These are phyloP conservation scores for Aegilops tauschii DNA, from an alignment of 176 grass and related monocot species.

Conservation along the genomic window DNA sequence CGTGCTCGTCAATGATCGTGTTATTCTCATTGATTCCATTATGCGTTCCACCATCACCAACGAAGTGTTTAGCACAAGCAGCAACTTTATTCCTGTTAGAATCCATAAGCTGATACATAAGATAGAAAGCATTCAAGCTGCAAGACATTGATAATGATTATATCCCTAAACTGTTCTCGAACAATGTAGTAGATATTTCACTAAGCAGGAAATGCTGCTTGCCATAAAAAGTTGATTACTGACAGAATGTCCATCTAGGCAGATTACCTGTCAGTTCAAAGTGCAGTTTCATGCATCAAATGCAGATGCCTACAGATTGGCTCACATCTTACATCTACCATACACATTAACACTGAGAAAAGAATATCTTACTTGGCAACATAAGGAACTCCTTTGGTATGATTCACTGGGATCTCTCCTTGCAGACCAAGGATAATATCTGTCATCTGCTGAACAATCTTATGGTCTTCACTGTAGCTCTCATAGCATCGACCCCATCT, in stretches of 20 bases:
- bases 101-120: conserved; percentile 31
- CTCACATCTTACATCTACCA: conserved; percentile 3
- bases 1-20: conserved; percentile 66
- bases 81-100: conserved; percentile 85
- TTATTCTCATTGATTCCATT: conserved; percentile 98
- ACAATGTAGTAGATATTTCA: neutral
- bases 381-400: conserved; percentile 87
- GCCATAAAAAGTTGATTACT: neutral
- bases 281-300: neutral
- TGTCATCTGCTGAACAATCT: conserved; percentile 90
- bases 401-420: conserved; percentile 83
- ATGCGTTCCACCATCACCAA: conserved; percentile 95
- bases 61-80: conserved; percentile 92
- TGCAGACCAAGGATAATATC: conserved; percentile 92
- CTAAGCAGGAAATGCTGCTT: conserved; percentile 9
- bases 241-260: neutral
- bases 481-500: conserved; percentile 97
- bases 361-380: conserved; percentile 73
- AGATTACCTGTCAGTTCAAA: conserved; percentile 11
- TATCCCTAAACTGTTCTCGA: conserved; percentile 1
- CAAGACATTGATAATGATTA: neutral
- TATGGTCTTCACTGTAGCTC: conserved; percentile 93
- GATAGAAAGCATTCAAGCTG: conserved; percentile 9
- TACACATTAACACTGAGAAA: conserved; percentile 24
- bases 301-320: neutral